A percentile compares a stretch with the other conserved stretches of the same genome.
Evolutionary conservation across 345 rosid species (phyloP).

Genomic region (Brassica cretica): DNA sequence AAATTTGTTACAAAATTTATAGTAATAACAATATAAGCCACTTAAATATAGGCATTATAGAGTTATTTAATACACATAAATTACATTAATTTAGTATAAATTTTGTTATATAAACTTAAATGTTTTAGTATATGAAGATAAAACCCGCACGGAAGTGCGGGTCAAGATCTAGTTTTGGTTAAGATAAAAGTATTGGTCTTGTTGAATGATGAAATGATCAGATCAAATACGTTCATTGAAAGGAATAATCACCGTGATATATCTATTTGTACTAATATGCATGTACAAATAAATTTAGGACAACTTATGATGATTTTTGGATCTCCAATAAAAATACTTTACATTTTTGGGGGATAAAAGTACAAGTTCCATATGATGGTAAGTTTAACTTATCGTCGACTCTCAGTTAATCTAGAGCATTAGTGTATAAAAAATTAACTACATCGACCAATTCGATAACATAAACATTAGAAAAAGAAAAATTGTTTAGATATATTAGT

Average conservation of each 20-base stretch:
- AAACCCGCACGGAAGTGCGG: no score
- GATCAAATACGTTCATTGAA: not conserved
- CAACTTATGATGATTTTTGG: not conserved
- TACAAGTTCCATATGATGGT: not conserved
- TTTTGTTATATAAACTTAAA: no score
- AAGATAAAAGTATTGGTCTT: not conserved
- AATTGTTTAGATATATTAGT: not conserved
- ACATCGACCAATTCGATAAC: slow-evolving; percentile 7
- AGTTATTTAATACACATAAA: no score
- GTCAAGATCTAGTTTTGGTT: no score
- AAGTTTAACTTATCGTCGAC: slow-evolving; percentile 1
- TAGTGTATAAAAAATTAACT: not conserved
- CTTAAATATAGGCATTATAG: no score
- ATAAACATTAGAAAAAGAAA: not conserved
- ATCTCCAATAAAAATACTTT: not conserved
- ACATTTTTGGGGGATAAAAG: not conserved
- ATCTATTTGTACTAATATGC: not conserved
- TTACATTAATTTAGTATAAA: no score
- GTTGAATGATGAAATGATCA: not conserved
- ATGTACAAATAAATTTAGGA: not conserved
- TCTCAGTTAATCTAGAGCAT: not conserved
- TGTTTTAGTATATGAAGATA: no score
- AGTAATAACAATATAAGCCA: no score
- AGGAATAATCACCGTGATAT: not conserved
- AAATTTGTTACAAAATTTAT: no score